Conservation (phyloP, 768 basidiomycete species). For the Collybiopsis confluens region DNA sequence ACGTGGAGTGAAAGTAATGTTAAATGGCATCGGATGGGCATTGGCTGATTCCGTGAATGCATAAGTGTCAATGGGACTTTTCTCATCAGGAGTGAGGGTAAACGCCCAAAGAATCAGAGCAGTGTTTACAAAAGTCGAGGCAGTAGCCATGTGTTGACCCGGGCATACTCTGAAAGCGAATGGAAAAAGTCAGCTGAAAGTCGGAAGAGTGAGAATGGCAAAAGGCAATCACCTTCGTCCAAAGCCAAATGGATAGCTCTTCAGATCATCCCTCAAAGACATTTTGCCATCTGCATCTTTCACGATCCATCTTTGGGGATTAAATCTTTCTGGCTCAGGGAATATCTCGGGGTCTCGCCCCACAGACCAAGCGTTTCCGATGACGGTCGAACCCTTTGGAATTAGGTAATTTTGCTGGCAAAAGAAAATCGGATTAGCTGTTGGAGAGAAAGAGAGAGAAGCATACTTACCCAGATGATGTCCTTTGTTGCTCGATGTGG, state of each 20-base stretch:
- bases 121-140: conserved; percentile 61
- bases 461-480: conserved; percentile 49
- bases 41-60: conserved; percentile 65
- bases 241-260: conserved; percentile 53
- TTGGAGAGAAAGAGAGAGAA: neutral
- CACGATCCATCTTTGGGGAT: conserved; percentile 55
- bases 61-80: conserved; percentile 52
- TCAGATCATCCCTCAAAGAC: conserved; percentile 46
- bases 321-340: conserved; percentile 54
- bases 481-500: conserved; percentile 63
- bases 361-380: conserved; percentile 52
- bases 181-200: neutral
- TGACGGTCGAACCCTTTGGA: conserved; percentile 52
- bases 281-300: conserved; percentile 40
- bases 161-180: conserved; percentile 42
- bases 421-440: neutral
- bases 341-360: conserved; percentile 50
- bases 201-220: neutral
- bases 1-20: conserved; percentile 30
- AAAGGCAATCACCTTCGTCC: conserved; percentile 37
- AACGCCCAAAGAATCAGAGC: conserved; percentile 67
- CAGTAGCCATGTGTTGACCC: conserved; percentile 53
- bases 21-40: conserved; percentile 60
- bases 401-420: conserved; percentile 43
- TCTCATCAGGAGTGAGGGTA: conserved; percentile 45